A percentile compares a stretch with the other conserved stretches of the same genome.
Conservation (phyloP, 192 early-diverging fungal genomes). For the Pilobolus umbonatus region DNA sequence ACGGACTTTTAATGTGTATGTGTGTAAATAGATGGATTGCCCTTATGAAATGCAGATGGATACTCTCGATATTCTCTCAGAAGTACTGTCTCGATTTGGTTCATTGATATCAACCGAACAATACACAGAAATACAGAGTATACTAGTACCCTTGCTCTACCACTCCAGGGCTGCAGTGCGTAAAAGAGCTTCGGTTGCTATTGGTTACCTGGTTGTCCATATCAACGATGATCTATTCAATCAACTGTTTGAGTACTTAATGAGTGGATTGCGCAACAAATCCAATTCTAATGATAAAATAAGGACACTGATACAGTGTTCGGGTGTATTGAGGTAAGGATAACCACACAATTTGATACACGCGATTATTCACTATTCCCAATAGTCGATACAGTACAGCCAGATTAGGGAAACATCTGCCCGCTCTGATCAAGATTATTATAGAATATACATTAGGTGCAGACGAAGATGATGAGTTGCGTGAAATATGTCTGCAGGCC, state of each 20-base stretch:
- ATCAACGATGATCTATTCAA: constrained; percentile 67
- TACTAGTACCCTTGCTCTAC: constrained; percentile 61
- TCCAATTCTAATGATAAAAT: constrained; percentile 57
- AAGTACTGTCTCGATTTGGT: constrained; percentile 70
- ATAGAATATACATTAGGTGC: constrained; percentile 45
- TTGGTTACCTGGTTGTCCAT: constrained; percentile 63
- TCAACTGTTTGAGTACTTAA: constrained; percentile 49
- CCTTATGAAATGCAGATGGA: constrained; percentile 62
- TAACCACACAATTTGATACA: not conserved
- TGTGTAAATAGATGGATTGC: constrained; percentile 31
- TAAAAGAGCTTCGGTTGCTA: constrained; percentile 68
- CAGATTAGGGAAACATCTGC: constrained; percentile 62
- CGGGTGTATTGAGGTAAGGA: constrained; percentile 65
- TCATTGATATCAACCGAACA: constrained; percentile 41
- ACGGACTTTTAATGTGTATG: not conserved
- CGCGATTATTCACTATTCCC: not conserved
- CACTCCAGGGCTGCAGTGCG: constrained; percentile 71
- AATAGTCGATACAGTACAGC: constrained; percentile 67
- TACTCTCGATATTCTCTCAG: constrained; percentile 69
- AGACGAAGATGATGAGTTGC: constrained; percentile 75
- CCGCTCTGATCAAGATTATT: constrained; percentile 56
- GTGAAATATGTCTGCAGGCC: constrained; percentile 77
- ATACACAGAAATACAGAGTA: constrained; percentile 56
- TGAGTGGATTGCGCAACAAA: constrained; percentile 49
- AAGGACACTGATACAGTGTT: constrained; percentile 64